Evolutionary conservation across 2,329 filamentous ascomycete species (phyloP).

Genomic region (Huntiella omanensis): DNA sequence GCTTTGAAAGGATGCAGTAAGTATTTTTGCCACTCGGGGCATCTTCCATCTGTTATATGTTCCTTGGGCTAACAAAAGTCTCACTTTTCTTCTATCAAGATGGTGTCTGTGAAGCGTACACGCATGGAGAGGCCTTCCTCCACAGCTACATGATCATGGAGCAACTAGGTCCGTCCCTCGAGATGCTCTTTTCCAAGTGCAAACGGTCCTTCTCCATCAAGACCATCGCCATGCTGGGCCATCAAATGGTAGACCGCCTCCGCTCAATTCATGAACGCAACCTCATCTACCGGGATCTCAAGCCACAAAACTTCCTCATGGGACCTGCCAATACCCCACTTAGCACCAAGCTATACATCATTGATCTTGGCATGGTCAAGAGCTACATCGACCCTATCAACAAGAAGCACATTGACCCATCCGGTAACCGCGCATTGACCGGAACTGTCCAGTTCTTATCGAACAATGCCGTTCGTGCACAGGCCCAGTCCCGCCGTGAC

Average conservation of each 20-base stretch:
- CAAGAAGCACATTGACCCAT: conserved; percentile 5
- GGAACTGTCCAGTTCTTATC: conserved; percentile 10
- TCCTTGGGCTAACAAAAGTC: neutral
- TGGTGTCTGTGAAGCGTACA: conserved; percentile 4
- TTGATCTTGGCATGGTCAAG: conserved; percentile 10
- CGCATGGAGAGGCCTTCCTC: conserved; percentile 7
- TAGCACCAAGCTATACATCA: conserved; percentile 4
- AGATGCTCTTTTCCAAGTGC: conserved; percentile 9
- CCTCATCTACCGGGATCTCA: conserved; percentile 79
- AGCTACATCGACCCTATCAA: conserved; percentile 9
- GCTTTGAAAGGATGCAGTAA: conserved; percentile 6
- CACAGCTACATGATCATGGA: conserved; percentile 10
- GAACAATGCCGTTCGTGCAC: conserved; percentile 7
- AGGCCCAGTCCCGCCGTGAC: conserved; percentile 8
- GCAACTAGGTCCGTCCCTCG: conserved; percentile 7
- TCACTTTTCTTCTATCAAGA: neutral
- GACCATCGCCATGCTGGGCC: conserved; percentile 7
- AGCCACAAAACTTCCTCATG: conserved; percentile 74
- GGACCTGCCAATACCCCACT: conserved; percentile 3
- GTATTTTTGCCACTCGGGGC: neutral
- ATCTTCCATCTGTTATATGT: neutral
- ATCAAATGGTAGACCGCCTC: conserved; percentile 10
- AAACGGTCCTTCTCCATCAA: conserved; percentile 8
- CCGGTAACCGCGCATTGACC: conserved; percentile 4
- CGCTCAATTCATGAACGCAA: conserved; percentile 22